Evolutionary conservation across 768 basidiomycete species (phyloP).

Genomic region (Dentipellis fragilis): DNA sequence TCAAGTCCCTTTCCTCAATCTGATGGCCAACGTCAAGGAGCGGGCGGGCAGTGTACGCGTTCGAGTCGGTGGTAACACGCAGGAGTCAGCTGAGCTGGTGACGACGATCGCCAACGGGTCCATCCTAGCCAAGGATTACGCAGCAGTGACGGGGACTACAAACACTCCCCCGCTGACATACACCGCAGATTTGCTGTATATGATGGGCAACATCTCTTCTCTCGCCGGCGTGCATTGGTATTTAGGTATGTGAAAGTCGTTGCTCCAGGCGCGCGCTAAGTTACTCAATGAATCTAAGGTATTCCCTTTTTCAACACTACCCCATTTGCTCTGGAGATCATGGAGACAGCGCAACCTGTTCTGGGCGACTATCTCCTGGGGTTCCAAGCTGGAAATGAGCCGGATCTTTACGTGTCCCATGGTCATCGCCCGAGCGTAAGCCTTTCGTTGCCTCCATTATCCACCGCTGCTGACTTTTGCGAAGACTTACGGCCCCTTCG

Average conservation of each 20-base stretch:
- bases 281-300: constrained; percentile 19
- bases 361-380: constrained; percentile 63
- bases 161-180: constrained; percentile 59
- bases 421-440: constrained; percentile 9
- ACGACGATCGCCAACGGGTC: constrained; percentile 36
- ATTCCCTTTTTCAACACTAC: constrained; percentile 60
- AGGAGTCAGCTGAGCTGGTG: constrained; percentile 51
- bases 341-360: constrained; percentile 47
- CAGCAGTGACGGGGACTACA: constrained; percentile 36
- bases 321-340: constrained; percentile 43
- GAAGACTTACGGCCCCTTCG: constrained; percentile 10
- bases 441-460: not conserved
- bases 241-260: constrained; percentile 26
- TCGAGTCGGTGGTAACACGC: constrained; percentile 76
- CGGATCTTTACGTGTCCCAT: constrained; percentile 50
- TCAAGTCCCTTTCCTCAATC: constrained; percentile 62
- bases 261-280: not conserved
- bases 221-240: constrained; percentile 61
- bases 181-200: constrained; percentile 55
- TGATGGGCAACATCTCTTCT: constrained; percentile 48
- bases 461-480: not conserved
- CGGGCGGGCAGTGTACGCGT: constrained; percentile 53
- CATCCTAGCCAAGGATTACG: constrained; percentile 40
- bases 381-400: constrained; percentile 68
- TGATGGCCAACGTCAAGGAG: constrained; percentile 61